phyloP scores from a whole-genome alignment of 139 green algal genomes.

The Asterochloris sp. region DNA sequence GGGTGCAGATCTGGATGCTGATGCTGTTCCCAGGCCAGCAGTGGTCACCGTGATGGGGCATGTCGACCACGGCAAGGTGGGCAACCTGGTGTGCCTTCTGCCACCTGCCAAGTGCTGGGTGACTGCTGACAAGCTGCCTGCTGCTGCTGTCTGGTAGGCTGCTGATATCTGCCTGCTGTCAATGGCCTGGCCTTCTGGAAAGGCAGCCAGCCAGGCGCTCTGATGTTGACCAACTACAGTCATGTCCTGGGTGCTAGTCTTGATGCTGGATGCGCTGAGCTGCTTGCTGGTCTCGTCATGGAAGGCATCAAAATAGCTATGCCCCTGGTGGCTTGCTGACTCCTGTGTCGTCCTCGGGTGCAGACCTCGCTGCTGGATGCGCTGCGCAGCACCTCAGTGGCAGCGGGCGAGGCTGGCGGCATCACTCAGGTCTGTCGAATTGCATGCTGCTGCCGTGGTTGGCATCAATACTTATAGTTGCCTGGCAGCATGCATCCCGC shows the following conservation, averaged over 20 bases:
- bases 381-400: constrained; percentile 77
- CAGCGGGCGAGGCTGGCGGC: constrained; percentile 84
- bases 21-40: constrained; percentile 53
- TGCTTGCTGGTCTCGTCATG: no score
- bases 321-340: no score
- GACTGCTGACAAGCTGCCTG: not conserved
- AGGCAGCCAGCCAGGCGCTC: no score
- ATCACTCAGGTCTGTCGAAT: constrained; percentile 76
- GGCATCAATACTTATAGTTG: not conserved
- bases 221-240: no score
- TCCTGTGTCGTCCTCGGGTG: not conserved
- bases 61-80: constrained; percentile 91
- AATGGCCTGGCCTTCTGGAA: no score
- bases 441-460: not conserved
- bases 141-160: not conserved
- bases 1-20: constrained; percentile 24
- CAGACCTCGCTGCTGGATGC: constrained; percentile 87
- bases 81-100: not conserved
- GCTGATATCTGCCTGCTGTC: not conserved
- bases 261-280: no score
- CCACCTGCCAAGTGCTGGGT: no score
- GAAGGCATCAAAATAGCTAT: no score
- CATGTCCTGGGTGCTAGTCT: no score
- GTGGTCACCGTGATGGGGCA: constrained; percentile 93
- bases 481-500: no score